phyloP scores from a whole-genome alignment of 495 filamentous ascomycete species.

The Podospora pseudoanserina region DNA sequence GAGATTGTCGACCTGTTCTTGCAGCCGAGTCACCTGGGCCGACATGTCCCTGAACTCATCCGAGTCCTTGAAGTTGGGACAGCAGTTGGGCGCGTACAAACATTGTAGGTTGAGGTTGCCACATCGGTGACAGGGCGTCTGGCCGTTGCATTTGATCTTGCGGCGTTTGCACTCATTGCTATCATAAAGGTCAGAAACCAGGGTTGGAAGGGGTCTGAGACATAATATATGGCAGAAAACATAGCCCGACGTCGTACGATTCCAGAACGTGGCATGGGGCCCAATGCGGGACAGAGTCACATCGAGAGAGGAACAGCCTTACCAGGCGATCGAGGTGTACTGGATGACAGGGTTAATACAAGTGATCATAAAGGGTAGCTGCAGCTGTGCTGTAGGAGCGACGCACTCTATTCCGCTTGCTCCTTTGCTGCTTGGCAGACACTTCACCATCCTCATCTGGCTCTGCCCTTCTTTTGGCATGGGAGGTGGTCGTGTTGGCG shows the following conservation, averaged over 20 bases:
- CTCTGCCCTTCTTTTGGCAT: conserved; percentile 41
- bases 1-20: conserved; percentile 78
- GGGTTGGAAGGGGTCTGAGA: background rate
- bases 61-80: conserved; percentile 76
- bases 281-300: background rate
- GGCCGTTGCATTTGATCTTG: conserved; percentile 91
- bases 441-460: conserved; percentile 33
- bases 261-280: background rate
- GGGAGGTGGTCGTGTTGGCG: conserved; percentile 20
- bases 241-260: background rate
- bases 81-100: conserved; percentile 90
- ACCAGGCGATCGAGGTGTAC: conserved; percentile 94
- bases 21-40: conserved; percentile 67
- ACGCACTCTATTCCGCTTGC: conserved; percentile 57
- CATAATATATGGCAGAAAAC: background rate
- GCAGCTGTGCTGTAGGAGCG: background rate
- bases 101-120: conserved; percentile 77
- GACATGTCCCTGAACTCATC: conserved; percentile 81
- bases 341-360: conserved; percentile 33
- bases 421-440: conserved; percentile 47
- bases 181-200: background rate
- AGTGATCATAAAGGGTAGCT: background rate
- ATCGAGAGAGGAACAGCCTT: conserved; percentile 29
- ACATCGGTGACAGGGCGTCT: conserved; percentile 78
- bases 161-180: conserved; percentile 86